A percentile compares a stretch with the other conserved stretches of the same genome.
Conservation (phyloP, 257 asterid genomes). For the Fraxinus cuspidata region DNA sequence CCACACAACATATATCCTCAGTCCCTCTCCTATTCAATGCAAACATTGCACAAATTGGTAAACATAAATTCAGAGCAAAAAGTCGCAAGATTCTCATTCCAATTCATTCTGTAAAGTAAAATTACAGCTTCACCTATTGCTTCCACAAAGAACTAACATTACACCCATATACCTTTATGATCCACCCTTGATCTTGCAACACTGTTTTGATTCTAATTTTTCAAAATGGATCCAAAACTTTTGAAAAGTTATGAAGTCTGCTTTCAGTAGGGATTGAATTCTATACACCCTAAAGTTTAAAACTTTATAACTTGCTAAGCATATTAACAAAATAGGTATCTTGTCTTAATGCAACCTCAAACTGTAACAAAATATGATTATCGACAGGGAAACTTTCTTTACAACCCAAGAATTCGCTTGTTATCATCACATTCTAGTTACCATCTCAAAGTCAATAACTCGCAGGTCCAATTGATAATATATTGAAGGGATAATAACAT, state of each 20-base stretch:
- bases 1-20: constrained; percentile 98
- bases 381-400: too few relatives aligned
- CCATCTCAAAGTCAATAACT: not conserved
- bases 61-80: constrained; percentile 10
- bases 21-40: constrained; percentile 63
- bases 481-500: not conserved
- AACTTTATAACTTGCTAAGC: not conserved
- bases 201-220: not conserved
- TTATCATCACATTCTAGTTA: not conserved
- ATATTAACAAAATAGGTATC: not conserved
- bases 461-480: not conserved
- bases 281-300: not conserved
- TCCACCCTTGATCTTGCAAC: not conserved
- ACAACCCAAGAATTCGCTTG: too few relatives aligned
- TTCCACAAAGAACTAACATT: constrained; percentile 3
- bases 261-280: not conserved
- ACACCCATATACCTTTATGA: not conserved
- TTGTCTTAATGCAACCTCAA: not conserved
- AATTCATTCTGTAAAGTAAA: not conserved
- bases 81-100: not conserved
- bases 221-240: not conserved
- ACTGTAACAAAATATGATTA: not conserved
- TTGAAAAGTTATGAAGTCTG: not conserved
- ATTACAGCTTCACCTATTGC: not conserved
- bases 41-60: constrained; percentile 6